Conservation (phyloP, 2,329 filamentous ascomycete genomes). For the Cryphonectria carpinicola region DNA sequence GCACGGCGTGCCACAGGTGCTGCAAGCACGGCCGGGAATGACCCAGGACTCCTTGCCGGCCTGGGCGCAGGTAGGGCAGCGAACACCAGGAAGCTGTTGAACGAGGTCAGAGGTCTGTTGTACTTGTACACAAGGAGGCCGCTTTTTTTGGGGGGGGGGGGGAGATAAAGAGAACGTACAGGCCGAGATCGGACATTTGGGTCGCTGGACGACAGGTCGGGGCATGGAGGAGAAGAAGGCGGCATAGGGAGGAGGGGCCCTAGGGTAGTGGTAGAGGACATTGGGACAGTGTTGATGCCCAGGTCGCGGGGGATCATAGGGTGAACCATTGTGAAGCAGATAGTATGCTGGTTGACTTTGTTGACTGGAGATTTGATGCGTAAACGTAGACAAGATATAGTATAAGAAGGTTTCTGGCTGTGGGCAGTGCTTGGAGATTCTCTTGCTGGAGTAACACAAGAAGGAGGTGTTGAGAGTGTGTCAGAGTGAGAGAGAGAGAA, state of each 20-base stretch:
- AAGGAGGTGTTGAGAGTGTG: constrained; percentile 5
- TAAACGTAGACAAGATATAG: background rate
- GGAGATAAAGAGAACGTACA: constrained; percentile 20
- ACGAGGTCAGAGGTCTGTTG: constrained; percentile 3
- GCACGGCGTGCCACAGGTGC: constrained; percentile 53
- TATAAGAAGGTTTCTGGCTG: background rate
- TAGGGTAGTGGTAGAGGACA: background rate
- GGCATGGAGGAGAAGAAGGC: constrained; percentile 12
- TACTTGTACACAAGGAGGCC: background rate
- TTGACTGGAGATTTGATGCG: background rate
- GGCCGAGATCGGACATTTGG: constrained; percentile 29
- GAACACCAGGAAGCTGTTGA: constrained; percentile 51
- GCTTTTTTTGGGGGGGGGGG: background rate
- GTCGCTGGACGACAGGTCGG: constrained; percentile 23
- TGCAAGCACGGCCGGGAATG: constrained; percentile 56
- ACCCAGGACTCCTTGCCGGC: constrained; percentile 60
- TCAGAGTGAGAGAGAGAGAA: background rate
- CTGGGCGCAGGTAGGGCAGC: constrained; percentile 55
- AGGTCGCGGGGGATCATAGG: constrained; percentile 27
- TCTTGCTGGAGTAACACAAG: constrained; percentile 10
- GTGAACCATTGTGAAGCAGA: constrained; percentile 24
- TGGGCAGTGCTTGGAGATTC: constrained; percentile 4
- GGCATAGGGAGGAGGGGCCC: constrained; percentile 18
- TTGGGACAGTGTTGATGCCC: constrained; percentile 17
- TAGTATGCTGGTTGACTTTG: background rate